Conservation (phyloP, 75 land plant genomes). For the Selaginella tamariscina region DNA sequence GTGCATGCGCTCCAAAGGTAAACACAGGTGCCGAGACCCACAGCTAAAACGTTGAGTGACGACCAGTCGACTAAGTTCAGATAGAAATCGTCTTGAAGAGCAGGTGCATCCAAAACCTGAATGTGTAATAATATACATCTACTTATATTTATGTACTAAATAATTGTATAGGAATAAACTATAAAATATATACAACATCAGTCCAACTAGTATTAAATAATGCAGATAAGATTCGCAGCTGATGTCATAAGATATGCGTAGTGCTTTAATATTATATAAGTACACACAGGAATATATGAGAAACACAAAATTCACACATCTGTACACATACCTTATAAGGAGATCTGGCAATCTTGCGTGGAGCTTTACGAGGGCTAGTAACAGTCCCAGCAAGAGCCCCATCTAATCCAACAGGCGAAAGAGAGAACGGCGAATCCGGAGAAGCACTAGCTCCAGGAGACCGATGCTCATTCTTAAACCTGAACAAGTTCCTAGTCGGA, state of each 20-base stretch:
- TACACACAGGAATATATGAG: conserved; percentile 30
- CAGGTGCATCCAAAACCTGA: conserved; percentile 94
- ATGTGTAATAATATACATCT: no score
- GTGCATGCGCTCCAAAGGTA: conserved; percentile 95
- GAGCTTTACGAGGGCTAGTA: conserved; percentile 49
- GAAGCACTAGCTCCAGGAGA: conserved; percentile 6
- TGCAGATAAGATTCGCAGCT: no score
- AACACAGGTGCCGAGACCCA: conserved; percentile 94
- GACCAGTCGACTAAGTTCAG: conserved; percentile 99
- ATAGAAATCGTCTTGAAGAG: conserved; percentile 97
- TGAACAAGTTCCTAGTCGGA: conserved; percentile 11
- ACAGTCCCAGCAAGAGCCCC: conserved; percentile 32
- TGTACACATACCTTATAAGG: conserved; percentile 56
- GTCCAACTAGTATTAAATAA: no score
- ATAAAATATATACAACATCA: no score
- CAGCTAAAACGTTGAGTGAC: conserved; percentile 94
- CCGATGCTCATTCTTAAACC: conserved; percentile 15
- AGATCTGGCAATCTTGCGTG: conserved; percentile 62
- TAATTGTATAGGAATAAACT: no score
- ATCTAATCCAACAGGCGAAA: conserved; percentile 40
- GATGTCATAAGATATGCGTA: no score
- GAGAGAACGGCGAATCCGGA: conserved; percentile 49
- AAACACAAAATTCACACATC: neutral
- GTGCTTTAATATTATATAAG: conserved; percentile 2
- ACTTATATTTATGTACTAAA: no score